phyloP scores from a whole-genome alignment of 2,329 filamentous ascomycete genomes.

The Fusarium veterinarium region DNA sequence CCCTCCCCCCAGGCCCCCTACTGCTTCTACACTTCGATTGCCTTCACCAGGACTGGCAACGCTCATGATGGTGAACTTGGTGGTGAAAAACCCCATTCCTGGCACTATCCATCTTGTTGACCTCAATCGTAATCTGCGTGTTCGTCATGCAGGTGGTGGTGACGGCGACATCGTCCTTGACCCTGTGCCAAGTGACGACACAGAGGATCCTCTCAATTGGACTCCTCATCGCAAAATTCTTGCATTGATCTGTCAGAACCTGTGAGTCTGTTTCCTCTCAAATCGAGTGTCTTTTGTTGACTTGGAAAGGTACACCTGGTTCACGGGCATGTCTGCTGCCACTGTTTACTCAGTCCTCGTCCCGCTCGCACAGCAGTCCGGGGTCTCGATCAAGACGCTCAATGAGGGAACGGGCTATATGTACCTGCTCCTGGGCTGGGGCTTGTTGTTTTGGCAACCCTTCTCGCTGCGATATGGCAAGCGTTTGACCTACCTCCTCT shows the following conservation, averaged over 20 bases:
- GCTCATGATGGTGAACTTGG: neutral
- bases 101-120: constrained; percentile 57
- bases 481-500: constrained; percentile 51
- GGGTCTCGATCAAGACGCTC: constrained; percentile 49
- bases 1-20: neutral
- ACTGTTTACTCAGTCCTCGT: constrained; percentile 55
- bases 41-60: neutral
- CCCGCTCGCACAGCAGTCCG: constrained; percentile 49
- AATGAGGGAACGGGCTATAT: constrained; percentile 56
- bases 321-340: constrained; percentile 54
- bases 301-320: constrained; percentile 49
- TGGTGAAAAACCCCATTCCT: constrained; percentile 40
- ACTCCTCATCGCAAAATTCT: constrained; percentile 44
- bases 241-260: constrained; percentile 44
- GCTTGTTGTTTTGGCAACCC: constrained; percentile 60
- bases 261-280: constrained; percentile 34
- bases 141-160: constrained; percentile 47
- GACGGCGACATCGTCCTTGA: constrained; percentile 60
- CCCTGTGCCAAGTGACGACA: constrained; percentile 61
- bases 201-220: constrained; percentile 67
- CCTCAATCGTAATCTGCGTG: constrained; percentile 48
- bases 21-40: neutral
- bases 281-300: neutral
- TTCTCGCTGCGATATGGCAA: constrained; percentile 60
- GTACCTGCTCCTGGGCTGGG: constrained; percentile 59